These are phyloP conservation scores for Tuber calosporum DNA, from an alignment of 495 filamentous ascomycete genomes.

Conservation along the genomic window DNA sequence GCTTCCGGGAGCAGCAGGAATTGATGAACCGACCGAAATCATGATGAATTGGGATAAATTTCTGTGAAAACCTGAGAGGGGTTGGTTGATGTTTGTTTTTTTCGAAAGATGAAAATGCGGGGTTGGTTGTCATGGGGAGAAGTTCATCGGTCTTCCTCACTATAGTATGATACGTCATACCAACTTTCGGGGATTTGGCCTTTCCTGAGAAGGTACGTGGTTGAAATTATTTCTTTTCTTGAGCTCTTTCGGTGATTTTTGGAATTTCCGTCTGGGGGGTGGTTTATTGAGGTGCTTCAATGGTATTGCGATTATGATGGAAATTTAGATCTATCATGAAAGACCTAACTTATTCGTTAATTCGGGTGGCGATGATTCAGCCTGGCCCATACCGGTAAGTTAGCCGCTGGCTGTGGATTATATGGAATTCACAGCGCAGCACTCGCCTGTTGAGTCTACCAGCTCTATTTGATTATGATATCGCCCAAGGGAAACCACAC, in stretches of 20 bases:
- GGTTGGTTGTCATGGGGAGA: neutral
- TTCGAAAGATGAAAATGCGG: neutral
- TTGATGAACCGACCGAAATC: constrained; percentile 22
- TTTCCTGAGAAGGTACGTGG: neutral
- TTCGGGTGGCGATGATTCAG: neutral
- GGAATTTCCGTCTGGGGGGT: neutral
- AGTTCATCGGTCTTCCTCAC: neutral
- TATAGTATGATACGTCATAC: neutral
- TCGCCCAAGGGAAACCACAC: neutral
- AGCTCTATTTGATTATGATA: neutral
- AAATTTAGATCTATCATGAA: neutral
- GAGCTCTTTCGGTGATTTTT: neutral
- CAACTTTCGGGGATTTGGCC: neutral
- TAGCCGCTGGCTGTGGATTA: neutral
- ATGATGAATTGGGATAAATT: constrained; percentile 10
- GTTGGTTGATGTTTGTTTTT: neutral
- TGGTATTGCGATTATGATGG: neutral
- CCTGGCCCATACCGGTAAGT: neutral
- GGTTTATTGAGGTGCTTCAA: neutral
- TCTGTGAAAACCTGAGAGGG: neutral
- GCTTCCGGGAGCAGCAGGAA: constrained; percentile 32
- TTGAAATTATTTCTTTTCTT: neutral
- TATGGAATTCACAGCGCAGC: neutral
- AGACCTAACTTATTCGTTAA: neutral
- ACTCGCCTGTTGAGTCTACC: neutral